Percentiles rank a stretch among this genome's conserved stretches.
These are phyloP conservation scores for Sclerospora graminicola DNA, from an alignment of 352 stramenopile genomes.

Conservation along the genomic window DNA sequence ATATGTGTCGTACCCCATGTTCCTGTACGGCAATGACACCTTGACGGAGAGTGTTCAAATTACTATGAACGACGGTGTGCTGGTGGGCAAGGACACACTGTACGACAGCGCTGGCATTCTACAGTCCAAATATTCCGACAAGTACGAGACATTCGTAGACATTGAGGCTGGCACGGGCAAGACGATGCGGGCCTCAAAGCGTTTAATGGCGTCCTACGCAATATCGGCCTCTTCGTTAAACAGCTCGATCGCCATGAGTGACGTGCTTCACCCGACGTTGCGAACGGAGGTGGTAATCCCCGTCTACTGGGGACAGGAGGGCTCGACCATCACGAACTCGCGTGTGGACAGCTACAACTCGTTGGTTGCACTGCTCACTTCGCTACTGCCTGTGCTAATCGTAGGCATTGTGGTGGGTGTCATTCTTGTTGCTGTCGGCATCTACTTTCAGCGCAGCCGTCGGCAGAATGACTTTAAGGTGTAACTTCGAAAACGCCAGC, in stretches of 20 bases:
- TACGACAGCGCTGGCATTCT: conserved; percentile 34
- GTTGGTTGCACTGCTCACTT: conserved; percentile 27
- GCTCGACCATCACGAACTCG: conserved; percentile 22
- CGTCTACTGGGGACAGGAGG: conserved; percentile 46
- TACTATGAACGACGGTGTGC: conserved; percentile 32
- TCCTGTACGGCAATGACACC: conserved; percentile 39
- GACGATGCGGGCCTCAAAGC: conserved; percentile 60
- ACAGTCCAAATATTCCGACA: conserved; percentile 37
- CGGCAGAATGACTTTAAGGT: conserved; percentile 18
- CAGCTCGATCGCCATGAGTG: conserved; percentile 37
- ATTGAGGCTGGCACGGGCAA: conserved; percentile 60
- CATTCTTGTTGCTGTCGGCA: conserved; percentile 17
- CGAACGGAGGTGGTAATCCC: conserved; percentile 40
- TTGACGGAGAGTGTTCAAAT: conserved; percentile 36
- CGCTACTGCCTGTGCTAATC: conserved; percentile 51
- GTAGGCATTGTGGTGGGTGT: conserved; percentile 33
- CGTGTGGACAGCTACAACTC: conserved; percentile 34
- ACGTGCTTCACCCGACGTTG: conserved; percentile 46
- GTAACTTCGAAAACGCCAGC: conserved; percentile 3
- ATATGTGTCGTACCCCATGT: conserved; percentile 52
- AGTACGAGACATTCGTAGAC: conserved; percentile 50
- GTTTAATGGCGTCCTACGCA: conserved; percentile 52
- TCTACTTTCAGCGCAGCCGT: conserved; percentile 29
- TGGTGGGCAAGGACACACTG: conserved; percentile 30
- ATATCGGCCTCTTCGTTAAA: conserved; percentile 23